Base-by-base conservation (phyloP, 1,284 basidiomycete genomes). In the Mycosarcoma mackinlayi region DNA sequence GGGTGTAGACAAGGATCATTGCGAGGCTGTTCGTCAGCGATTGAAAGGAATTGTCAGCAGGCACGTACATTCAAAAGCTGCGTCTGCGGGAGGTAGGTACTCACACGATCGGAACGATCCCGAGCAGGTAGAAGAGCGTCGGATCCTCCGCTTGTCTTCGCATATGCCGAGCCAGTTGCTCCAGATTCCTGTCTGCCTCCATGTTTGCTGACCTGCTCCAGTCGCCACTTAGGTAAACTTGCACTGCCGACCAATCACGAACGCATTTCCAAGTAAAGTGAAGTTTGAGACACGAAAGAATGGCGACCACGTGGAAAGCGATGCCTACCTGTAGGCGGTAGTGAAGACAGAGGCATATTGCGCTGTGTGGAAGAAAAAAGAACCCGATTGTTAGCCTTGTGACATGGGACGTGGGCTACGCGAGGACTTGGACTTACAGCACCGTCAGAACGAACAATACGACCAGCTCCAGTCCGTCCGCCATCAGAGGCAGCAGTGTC, bases 191-290 rank as follows among this genome's bases (percentile, higher is more conserved):
- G 25, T 53, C 24, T 7, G 28, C 24, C 3, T 38, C 18, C 3
- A 24, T 33, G n/a, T n/a, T n/a, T 4, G 40, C 21, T 4, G 45
- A 31, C 16, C 45, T 46, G 35, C n/a, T 34, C 55, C 62, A 64
- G 2, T 44, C 45, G 6, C 62, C 62, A 10, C 28, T 21, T n/a
- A 64, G 41, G 16, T 64, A 64, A 46, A 49, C n/a, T 24, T 64
- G 50, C 4, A 64, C 19, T 0, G 68, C 49, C 1, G 44, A 10
- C 68, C 68, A 71, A 35, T 71, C 68, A 14, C 62, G 57, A 4
- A 42, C 46, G 45, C 57, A 61, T 16, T 57, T 55, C 68, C 68
- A 71, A 4, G 57, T 23, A 19, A 51, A 65, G 54, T 71, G 68
- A 9, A 71, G 18, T 4, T 31, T 46, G 23, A 71, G 37, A 23